These are phyloP conservation scores for Hymenotorrendiella dingleyae DNA, from an alignment of 2,329 filamentous ascomycete species.

Conservation along the genomic window DNA sequence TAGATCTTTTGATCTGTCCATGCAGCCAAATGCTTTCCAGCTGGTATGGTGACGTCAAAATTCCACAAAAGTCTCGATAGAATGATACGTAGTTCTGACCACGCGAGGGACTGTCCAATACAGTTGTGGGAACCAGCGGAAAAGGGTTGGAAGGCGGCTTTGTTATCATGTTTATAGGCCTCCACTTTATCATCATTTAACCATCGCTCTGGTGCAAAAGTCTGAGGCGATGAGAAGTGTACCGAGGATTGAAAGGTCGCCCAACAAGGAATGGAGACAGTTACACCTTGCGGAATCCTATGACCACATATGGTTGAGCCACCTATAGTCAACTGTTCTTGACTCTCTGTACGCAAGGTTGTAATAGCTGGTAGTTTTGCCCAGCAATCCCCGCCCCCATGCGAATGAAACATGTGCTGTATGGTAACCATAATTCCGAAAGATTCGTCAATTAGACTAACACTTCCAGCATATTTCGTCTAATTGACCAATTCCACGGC, in stretches of 20 bases:
- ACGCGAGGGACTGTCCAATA: slow-evolving; percentile 18
- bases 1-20: slow-evolving; percentile 3
- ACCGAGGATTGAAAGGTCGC: not conserved
- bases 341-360: too few species aligned
- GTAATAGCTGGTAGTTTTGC: too few species aligned
- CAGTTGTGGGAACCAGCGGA: slow-evolving; percentile 29
- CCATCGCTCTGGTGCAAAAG: slow-evolving; percentile 12
- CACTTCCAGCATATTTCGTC: too few species aligned
- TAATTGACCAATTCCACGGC: too few species aligned
- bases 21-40: not conserved
- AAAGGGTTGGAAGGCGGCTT: slow-evolving; percentile 26
- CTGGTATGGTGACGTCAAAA: slow-evolving; percentile 1
- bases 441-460: too few species aligned
- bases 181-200: slow-evolving; percentile 14
- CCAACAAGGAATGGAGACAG: slow-evolving; percentile 1
- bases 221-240: not conserved
- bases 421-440: too few species aligned
- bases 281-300: slow-evolving; percentile 1
- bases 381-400: too few species aligned
- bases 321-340: too few species aligned
- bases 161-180: slow-evolving; percentile 28
- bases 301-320: slow-evolving; percentile 15
- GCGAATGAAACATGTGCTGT: too few species aligned
- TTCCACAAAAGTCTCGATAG: slow-evolving; percentile 2
- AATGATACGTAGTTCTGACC: slow-evolving; percentile 3